phyloP scores from a whole-genome alignment of 805 yeast genomes.

The Yarrowia alimentaria region DNA sequence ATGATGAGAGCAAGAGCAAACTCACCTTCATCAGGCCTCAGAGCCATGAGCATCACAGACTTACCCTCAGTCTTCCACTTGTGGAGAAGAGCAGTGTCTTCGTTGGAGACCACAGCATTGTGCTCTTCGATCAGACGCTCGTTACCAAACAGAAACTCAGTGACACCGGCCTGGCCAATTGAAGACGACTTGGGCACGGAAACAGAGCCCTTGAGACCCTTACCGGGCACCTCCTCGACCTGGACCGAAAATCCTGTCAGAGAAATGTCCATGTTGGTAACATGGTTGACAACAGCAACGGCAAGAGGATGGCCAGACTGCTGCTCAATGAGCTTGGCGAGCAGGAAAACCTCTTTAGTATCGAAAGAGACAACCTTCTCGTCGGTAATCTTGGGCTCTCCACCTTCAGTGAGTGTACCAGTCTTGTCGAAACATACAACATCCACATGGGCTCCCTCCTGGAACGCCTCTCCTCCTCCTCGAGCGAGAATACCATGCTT shows the following conservation, averaged over 20 bases:
- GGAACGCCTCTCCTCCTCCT: conserved; percentile 82
- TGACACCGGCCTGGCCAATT: conserved; percentile 34
- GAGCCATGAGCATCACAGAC: conserved; percentile 58
- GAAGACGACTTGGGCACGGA: not conserved
- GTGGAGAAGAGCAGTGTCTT: conserved; percentile 42
- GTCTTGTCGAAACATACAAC: conserved; percentile 76
- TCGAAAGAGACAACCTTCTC: not conserved
- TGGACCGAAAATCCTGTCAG: conserved; percentile 29
- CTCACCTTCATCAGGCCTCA: conserved; percentile 39
- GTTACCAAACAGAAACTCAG: conserved; percentile 50
- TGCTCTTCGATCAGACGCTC: conserved; percentile 56
- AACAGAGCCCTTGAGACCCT: conserved; percentile 52
- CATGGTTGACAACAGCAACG: conserved; percentile 50
- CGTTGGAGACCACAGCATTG: conserved; percentile 42
- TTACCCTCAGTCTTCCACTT: conserved; percentile 64
- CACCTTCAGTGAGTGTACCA: conserved; percentile 68
- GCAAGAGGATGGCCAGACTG: conserved; percentile 71
- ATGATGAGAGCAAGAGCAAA: conserved; percentile 47
- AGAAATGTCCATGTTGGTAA: conserved; percentile 31
- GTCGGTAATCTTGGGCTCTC: conserved; percentile 58
- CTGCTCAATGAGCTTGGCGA: conserved; percentile 57
- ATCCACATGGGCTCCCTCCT: conserved; percentile 64
- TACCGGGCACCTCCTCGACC: conserved; percentile 57
- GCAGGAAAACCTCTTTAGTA: conserved; percentile 28
- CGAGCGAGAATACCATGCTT: conserved; percentile 70